Percentiles rank a stretch among this genome's conserved stretches.
These are phyloP conservation scores for Phytophthora colocasiae DNA, from an alignment of 352 stramenopile species.

Conservation along the genomic window DNA sequence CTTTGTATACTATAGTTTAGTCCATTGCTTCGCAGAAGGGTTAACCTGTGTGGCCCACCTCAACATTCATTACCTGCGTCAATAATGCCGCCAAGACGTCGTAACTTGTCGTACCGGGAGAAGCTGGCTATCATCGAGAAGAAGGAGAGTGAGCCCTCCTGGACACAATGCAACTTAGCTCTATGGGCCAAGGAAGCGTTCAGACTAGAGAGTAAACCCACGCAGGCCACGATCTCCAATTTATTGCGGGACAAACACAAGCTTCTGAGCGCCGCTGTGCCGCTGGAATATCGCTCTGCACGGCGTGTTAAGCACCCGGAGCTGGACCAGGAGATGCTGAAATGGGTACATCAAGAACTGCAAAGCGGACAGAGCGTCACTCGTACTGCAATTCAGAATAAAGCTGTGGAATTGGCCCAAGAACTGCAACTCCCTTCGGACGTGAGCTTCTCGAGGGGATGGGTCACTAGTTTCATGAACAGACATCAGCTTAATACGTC, in stretches of 20 bases:
- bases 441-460: constrained; percentile 69
- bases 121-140: constrained; percentile 65
- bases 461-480: constrained; percentile 67
- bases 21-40: too few relatives aligned
- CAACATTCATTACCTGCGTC: too few relatives aligned
- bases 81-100: constrained; percentile 8
- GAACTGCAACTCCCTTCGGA: constrained; percentile 47
- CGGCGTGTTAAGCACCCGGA: constrained; percentile 60
- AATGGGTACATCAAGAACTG: constrained; percentile 55
- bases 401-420: constrained; percentile 41
- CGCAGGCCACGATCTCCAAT: constrained; percentile 74
- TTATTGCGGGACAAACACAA: constrained; percentile 56
- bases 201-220: constrained; percentile 51
- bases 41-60: too few relatives aligned
- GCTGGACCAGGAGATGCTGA: constrained; percentile 52
- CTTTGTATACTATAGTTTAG: too few relatives aligned
- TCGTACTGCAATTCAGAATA: constrained; percentile 42
- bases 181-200: constrained; percentile 67
- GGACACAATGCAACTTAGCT: constrained; percentile 62
- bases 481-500: constrained; percentile 55
- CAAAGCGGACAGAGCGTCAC: constrained; percentile 31
- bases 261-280: constrained; percentile 49
- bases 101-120: constrained; percentile 73
- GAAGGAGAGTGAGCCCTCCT: constrained; percentile 57
- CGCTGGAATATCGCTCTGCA: constrained; percentile 48